Base-by-base conservation (phyloP, 2,329 filamentous ascomycete genomes). In the Curvularia lunata region DNA sequence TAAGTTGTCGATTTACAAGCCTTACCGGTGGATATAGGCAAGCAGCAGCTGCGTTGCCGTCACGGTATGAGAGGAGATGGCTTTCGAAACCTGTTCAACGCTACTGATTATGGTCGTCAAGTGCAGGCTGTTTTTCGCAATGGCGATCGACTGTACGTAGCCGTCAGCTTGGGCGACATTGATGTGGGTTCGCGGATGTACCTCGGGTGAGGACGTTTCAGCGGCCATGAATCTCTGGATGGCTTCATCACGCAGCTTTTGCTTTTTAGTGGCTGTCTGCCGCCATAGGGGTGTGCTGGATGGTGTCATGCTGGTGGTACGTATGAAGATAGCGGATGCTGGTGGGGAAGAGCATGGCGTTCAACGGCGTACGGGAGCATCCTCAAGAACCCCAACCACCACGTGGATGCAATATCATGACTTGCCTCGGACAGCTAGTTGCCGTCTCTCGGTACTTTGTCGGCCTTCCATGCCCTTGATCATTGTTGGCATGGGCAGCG, bases 21-120 rank as follows among this genome's bases (percentile, higher is more conserved):
- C 64, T 56, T 68, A 75, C 73, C 73, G 66, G 58, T 62, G 51
- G 58, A 74, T 71, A 48, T 72, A 73, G 53, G 72, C 66, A 37
- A 52, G 51, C 46, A 72, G 73, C 28, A 75, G 62, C 54, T 65
- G 59, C 23, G 63, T 57, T 43, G 73, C 71, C 47, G 69, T 72
- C 54, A 73, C 67, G 18, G 62, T 57, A 42, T 70, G 63, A 45
- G 71, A 68, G n/a, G 54, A 59, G 18, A 74, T 68, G 47, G 65
- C 66, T 34, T 63, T 54, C 23, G 66, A 62, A 50, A 72, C 64
- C 10, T 58, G 49, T 18, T 65, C 60, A 27, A 71, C 58, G 46
- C 55, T 43, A 25, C 69, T 68, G 27, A 68, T 60, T 43, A 56
- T 54, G 28, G 58, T 62, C 21, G 57, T 30, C 21, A 52, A 45